phyloP scores from a whole-genome alignment of 768 basidiomycete genomes.

The Mycena haematopus region DNA sequence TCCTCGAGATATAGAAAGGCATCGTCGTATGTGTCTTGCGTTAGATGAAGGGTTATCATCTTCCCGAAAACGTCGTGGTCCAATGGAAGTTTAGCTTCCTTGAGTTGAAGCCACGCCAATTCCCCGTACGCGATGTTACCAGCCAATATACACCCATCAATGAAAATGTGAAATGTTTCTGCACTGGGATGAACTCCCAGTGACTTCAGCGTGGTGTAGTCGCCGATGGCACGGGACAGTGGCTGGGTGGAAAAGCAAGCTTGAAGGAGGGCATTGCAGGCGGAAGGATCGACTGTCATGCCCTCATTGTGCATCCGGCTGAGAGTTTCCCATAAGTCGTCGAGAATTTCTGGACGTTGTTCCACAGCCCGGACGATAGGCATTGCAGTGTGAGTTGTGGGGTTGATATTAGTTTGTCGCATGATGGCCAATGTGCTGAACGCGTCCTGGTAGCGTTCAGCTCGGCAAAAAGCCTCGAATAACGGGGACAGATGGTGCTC shows the following conservation, averaged over 20 bases:
- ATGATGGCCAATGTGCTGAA: constrained; percentile 65
- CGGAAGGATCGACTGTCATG: constrained; percentile 57
- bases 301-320: constrained; percentile 64
- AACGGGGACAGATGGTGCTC: constrained; percentile 84
- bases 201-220: constrained; percentile 69
- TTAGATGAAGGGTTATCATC: constrained; percentile 73
- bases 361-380: constrained; percentile 60
- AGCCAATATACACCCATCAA: constrained; percentile 66
- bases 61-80: constrained; percentile 68
- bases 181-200: constrained; percentile 63
- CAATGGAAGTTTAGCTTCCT: constrained; percentile 57
- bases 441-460: constrained; percentile 65
- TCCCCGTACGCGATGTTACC: constrained; percentile 73
- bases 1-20: constrained; percentile 90
- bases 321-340: constrained; percentile 67
- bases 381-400: constrained; percentile 56
- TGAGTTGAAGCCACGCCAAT: constrained; percentile 70
- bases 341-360: constrained; percentile 57
- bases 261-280: constrained; percentile 71
- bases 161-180: constrained; percentile 71
- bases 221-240: constrained; percentile 76
- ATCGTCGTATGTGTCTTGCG: constrained; percentile 78
- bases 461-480: constrained; percentile 73
- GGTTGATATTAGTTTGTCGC: constrained; percentile 57
- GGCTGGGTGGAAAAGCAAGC: constrained; percentile 68